Base-by-base conservation (phyloP, 2,329 filamentous ascomycete species). In the Monosporascus sp. region DNA sequence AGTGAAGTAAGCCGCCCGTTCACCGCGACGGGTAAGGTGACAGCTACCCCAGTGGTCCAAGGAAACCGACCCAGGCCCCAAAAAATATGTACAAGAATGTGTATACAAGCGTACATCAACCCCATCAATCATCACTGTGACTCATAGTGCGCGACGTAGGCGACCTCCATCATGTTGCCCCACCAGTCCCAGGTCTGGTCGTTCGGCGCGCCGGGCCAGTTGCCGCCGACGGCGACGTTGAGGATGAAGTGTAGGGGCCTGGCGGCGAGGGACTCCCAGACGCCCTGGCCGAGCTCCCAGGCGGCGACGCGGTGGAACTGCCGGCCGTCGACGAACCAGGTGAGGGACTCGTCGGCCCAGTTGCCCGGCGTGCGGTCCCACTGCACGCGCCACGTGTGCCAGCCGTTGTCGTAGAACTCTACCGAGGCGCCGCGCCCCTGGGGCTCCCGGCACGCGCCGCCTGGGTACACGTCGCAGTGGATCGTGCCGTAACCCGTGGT, bases 161-260 rank as follows among this genome's bases (percentile, higher is more conserved):
- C 72, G 24, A 80, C 70, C 62, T 81, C 78, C 72, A 81, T 75
- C 66, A 76, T 74, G 61, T 68, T 74, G 41, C 72, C 75, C 18
- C 62, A 74, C 27, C 77, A 72, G 48, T 73, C 77, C 1, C 59
- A 54, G 2, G 80, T 82, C n/a, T 63, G 59, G 4, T 51, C 60
- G 56, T 78, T 77, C 3, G 80, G 79, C 15, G 65, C 25, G 3
- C 79, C 79, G 44, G 79, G 78, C 78, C 60, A 76, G 57, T 64
- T 64, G 15, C 75, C 75, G 11, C 76, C 76, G 42, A 78, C 73
- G 18, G 75, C 76, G 20, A 79, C 72, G 49, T 78, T 78, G 51
- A 79, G 62, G 47, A 78, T 72, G 47, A 78, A 68, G 59, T 72
- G 78, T 51, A 75, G 61, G 1, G 74, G 72, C 15, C 67, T 69